phyloP scores from a whole-genome alignment of 805 yeast species.

The Cyberlindnera sargentensis region DNA sequence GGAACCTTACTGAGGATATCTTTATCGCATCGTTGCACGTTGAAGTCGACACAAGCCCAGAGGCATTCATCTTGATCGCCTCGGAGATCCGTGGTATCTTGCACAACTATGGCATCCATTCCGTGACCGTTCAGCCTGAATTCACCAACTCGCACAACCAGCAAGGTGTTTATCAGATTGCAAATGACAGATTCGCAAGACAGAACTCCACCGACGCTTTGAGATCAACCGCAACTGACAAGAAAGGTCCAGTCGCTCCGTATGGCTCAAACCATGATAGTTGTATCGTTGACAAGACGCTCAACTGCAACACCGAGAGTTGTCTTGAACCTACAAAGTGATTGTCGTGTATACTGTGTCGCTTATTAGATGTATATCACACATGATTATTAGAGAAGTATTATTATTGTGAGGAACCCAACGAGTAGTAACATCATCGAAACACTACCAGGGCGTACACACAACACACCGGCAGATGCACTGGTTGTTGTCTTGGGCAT shows the following conservation, averaged over 20 bases:
- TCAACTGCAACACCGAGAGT: slow-evolving; percentile 40
- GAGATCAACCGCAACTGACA: neutral
- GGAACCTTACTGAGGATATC: slow-evolving; percentile 88
- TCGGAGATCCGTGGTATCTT: slow-evolving; percentile 68
- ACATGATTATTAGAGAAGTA: too few species aligned
- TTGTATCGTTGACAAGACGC: slow-evolving; percentile 46
- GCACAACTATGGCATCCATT: slow-evolving; percentile 80
- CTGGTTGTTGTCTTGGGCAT: neutral
- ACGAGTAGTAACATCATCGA: neutral
- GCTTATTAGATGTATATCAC: too few species aligned
- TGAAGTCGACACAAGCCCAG: slow-evolving; percentile 59
- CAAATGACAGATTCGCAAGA: slow-evolving; percentile 25
- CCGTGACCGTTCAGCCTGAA: slow-evolving; percentile 96
- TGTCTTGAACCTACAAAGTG: slow-evolving; percentile 27
- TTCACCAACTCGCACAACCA: slow-evolving; percentile 37
- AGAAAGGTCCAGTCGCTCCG: slow-evolving; percentile 16
- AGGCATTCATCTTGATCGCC: slow-evolving; percentile 63
- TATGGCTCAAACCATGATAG: slow-evolving; percentile 30
- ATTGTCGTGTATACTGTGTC: too few species aligned
- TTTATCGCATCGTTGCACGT: slow-evolving; percentile 87
- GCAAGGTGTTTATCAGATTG: slow-evolving; percentile 28
- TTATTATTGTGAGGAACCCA: too few species aligned
- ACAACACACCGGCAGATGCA: neutral
- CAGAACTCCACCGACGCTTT: slow-evolving; percentile 11
- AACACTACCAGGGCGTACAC: neutral